Evolutionary conservation across 345 rosid genomes (phyloP).

Genomic region (Euphorbia peplus): DNA sequence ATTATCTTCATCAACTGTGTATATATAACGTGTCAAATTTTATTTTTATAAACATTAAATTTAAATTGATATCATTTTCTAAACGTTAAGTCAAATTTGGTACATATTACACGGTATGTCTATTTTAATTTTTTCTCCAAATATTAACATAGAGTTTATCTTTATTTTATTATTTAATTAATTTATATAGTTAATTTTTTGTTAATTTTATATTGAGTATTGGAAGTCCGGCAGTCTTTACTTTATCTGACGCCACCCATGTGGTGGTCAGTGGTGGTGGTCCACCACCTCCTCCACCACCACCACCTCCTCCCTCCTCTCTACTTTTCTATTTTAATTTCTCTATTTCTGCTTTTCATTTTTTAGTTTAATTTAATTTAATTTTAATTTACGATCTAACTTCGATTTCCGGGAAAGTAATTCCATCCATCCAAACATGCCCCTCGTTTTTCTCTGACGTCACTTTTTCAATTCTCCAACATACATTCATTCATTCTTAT

Average conservation of each 20-base stretch:
- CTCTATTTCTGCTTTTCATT: background rate
- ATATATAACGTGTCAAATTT: too few relatives aligned
- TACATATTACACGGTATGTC: too few relatives aligned
- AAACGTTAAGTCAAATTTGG: too few relatives aligned
- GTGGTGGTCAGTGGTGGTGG: conserved; percentile 41
- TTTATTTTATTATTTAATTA: background rate
- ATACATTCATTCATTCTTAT: too few relatives aligned
- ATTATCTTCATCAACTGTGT: too few relatives aligned
- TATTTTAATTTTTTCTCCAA: background rate
- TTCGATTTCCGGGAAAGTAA: conserved; percentile 56
- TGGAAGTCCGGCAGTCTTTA: conserved; percentile 38
- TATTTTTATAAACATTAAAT: too few relatives aligned
- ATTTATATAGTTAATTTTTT: too few relatives aligned
- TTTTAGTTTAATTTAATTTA: too few relatives aligned
- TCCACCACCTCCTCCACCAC: conserved; percentile 32
- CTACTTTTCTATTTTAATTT: background rate
- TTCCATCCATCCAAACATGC: conserved; percentile 24
- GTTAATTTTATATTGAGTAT: too few relatives aligned
- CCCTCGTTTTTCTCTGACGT: conserved; percentile 25
- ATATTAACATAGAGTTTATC: too few relatives aligned
- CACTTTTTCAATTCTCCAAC: too few relatives aligned
- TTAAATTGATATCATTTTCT: too few relatives aligned
- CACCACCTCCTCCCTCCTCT: conserved; percentile 4
- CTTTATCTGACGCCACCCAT: conserved; percentile 32
- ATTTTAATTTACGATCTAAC: conserved; percentile 21